Base-by-base conservation (phyloP, 1,284 basidiomycete genomes). In the Ustilago bromivora region DNA sequence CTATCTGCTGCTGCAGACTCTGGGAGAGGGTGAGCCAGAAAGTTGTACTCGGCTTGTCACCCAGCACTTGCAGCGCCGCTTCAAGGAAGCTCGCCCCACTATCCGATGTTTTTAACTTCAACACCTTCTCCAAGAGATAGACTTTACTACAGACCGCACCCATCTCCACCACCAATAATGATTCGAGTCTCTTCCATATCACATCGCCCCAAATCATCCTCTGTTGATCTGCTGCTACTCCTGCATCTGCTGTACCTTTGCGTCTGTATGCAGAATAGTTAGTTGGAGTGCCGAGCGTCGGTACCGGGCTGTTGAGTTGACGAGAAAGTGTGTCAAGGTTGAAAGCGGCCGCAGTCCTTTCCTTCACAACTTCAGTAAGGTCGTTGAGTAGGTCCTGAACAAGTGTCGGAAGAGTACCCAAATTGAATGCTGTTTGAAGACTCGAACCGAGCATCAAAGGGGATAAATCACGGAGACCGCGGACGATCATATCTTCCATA, bases 371-470 rank as follows among this genome's bases (percentile, higher is more conserved):
- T 64, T 94, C 92, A 31, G 92, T 94, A 12, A 98, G 88, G 83
- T 97, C 94, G 5, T 88, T 87, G 15, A 97, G 88, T 0, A 98
- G 90, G 66, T 91, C 91, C 67, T 92, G 90, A 1, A 98, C 93
- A 3, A 98, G 90, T 23, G 91, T 89, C 0, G 95, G 93, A 3
- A 98, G 89, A 8, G 94, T 91, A 31, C 92, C 90, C 8, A 99
- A 90, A 85, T 98, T 98, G 87, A 94, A 93, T 2, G 96, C 95
- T 0, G 95, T 97, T 88, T 98, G 96, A 9, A 98, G 89, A 0
- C 94, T 94, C 3, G 94, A 94, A 0, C 94, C 93, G 1, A 99
- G 89, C 31, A 96, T 88, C 1, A 94, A 51, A 0, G 78, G 63
- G 9, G 69, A 72, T 2, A 82, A 66, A 41, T 83, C 82, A 15